Evolutionary conservation across 1,139 yeast genomes (phyloP), one percentile per base, ranked within the genome.

Genomic region (Nakaseomyces bracarensis): DNA sequence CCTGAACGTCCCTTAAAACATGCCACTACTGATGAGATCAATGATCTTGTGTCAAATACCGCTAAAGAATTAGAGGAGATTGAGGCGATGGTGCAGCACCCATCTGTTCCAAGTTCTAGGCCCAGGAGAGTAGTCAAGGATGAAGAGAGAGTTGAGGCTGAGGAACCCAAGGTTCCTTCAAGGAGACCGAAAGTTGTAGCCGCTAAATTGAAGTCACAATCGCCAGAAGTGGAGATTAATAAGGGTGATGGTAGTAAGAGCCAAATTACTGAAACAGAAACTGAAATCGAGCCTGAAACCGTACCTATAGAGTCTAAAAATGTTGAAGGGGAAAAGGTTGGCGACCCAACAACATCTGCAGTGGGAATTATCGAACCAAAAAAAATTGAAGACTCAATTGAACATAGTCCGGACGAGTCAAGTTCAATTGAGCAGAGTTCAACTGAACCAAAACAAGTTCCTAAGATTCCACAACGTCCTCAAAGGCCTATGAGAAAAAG

Each of bases 31-130:
- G 53, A 53, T 10, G 43, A 37, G 23, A 40, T 55, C 4, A 46
- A 53, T 33, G 44, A 39, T 11, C 38, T 50, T 14, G 46, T 52
- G 14, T 40, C 46, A 11, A 43, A 45, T 36, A 49, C 57, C 1
- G 46, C 44, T 36, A 44, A 49, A n/a, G 52, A 52, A 38, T 41
- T 53, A 26, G 42, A 46, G 25, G 55, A 54, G 36, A 50, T 53
- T 47, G 49, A 52, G 30, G 26, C 40, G 10, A 26, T 52, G 38
- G 40, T 49, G n/a, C 45, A 41, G 31, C 50, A 42, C 8, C 36
- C 36, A 9, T 6, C 18, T 11, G 36, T 33, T 20, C 36, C 36
- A 2, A 13, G 29, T 18, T 13, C 29, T 20, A 41, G 37, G 33
- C 18, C 34, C 34, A 23, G 15, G 38, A 22, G 23, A 13, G 23